Conservation (phyloP, 768 basidiomycete genomes). For the Ephemerocybe angulata region DNA sequence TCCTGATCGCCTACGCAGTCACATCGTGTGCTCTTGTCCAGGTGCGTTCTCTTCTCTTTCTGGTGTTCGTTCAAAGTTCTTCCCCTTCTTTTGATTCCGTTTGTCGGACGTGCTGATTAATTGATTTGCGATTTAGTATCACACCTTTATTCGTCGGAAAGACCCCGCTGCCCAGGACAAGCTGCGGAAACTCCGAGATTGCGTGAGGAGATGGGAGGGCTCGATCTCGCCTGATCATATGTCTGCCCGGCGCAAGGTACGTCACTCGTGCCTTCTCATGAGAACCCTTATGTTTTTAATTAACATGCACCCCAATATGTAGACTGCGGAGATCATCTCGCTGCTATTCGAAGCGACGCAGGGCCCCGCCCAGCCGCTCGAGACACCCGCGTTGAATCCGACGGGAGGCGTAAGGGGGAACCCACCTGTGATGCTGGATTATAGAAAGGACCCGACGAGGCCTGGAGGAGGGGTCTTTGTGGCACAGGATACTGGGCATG, state of each 20-base stretch:
- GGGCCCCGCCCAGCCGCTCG: constrained; percentile 49
- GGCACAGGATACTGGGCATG: constrained; percentile 48
- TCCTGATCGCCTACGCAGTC: constrained; percentile 81
- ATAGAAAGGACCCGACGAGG: constrained; percentile 72
- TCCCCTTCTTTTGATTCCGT: background rate
- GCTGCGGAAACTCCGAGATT: constrained; percentile 78
- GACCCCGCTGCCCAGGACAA: constrained; percentile 72
- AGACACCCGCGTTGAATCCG: constrained; percentile 72
- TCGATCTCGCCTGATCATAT: constrained; percentile 89
- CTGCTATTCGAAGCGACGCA: constrained; percentile 93
- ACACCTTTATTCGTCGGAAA: constrained; percentile 85
- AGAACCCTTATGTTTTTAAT: background rate
- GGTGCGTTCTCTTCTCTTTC: no score
- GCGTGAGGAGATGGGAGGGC: constrained; percentile 82
- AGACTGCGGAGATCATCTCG: constrained; percentile 92
- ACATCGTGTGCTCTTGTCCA: constrained; percentile 90
- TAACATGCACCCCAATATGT: constrained; percentile 11
- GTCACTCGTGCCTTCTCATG: constrained; percentile 13
- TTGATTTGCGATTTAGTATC: constrained; percentile 55
- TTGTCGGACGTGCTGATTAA: constrained; percentile 4
- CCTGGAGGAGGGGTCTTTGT: constrained; percentile 89
- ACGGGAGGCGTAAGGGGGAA: constrained; percentile 63
- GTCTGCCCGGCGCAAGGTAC: constrained; percentile 86
- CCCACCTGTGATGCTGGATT: constrained; percentile 57
- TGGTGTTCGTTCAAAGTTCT: no score